These are phyloP conservation scores for Alternaria rosae DNA, from an alignment of 2,329 filamentous ascomycete species.

Conservation along the genomic window DNA sequence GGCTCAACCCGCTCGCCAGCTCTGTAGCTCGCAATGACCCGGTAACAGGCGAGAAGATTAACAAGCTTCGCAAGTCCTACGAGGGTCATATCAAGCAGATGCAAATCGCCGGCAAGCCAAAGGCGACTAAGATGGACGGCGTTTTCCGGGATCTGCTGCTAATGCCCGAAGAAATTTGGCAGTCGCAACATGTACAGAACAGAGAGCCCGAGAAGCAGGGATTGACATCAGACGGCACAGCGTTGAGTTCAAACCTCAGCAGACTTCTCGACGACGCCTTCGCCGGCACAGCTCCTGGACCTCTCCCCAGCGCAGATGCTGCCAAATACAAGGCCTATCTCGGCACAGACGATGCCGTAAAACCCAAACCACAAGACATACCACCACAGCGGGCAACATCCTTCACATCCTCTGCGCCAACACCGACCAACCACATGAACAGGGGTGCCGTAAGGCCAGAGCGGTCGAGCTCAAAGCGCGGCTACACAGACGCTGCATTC, in stretches of 20 bases:
- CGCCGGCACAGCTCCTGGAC: constrained; percentile 51
- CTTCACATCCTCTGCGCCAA: constrained; percentile 32
- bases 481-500: constrained; percentile 77
- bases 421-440: constrained; percentile 46
- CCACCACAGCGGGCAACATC: constrained; percentile 31
- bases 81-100: constrained; percentile 61
- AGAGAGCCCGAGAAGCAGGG: constrained; percentile 48
- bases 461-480: constrained; percentile 74
- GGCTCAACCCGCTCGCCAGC: constrained; percentile 62
- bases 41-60: constrained; percentile 69
- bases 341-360: constrained; percentile 52
- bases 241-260: constrained; percentile 31
- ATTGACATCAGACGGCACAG: constrained; percentile 37
- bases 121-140: constrained; percentile 53
- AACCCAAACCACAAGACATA: constrained; percentile 38
- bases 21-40: constrained; percentile 67
- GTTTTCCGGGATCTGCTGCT: constrained; percentile 47
- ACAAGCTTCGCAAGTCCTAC: constrained; percentile 66
- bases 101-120: constrained; percentile 58
- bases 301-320: constrained; percentile 52
- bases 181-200: constrained; percentile 48
- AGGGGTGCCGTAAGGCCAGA: constrained; percentile 65
- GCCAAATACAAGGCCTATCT: constrained; percentile 54
- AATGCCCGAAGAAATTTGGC: constrained; percentile 53
- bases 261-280: constrained; percentile 52